Evolutionary conservation across 139 green algal species (phyloP).

Genomic region (Tetradesmus obliquus): DNA sequence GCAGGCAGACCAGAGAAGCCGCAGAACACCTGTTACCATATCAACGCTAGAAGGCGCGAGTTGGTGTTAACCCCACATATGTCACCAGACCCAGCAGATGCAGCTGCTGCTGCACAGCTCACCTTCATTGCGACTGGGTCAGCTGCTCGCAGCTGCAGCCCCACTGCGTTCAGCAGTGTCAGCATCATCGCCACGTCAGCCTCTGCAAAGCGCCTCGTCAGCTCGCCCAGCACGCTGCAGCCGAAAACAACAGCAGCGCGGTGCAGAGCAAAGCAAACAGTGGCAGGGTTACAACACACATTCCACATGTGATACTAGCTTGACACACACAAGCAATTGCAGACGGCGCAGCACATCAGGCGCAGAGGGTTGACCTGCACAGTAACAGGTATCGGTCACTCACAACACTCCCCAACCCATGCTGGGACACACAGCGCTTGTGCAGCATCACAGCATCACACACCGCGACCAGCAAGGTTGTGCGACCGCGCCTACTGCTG

Average conservation of each 20-base stretch:
- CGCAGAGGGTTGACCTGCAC: no score
- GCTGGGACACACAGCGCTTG: no score
- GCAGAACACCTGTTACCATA: no score
- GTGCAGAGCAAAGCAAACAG: not conserved
- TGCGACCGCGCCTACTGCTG: not conserved
- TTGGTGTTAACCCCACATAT: not conserved
- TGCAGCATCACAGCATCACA: no score
- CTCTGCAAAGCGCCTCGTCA: slow-evolving; percentile 68
- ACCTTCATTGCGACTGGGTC: slow-evolving; percentile 82
- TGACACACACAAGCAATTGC: no score
- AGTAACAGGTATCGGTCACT: no score
- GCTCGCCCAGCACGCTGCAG: slow-evolving; percentile 27
- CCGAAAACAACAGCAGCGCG: not conserved
- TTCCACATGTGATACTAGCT: not conserved
- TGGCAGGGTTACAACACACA: not conserved
- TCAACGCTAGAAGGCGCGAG: not conserved
- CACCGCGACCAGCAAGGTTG: not conserved
- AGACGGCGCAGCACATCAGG: no score
- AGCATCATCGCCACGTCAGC: slow-evolving; percentile 73
- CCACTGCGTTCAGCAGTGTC: slow-evolving; percentile 69
- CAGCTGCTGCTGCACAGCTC: not conserved
- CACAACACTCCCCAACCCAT: no score
- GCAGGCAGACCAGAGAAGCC: no score
- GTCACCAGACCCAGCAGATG: not conserved
- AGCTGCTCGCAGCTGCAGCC: slow-evolving; percentile 74